phyloP scores from a whole-genome alignment of 768 basidiomycete species.

The Kwoniella bestiolae region DNA sequence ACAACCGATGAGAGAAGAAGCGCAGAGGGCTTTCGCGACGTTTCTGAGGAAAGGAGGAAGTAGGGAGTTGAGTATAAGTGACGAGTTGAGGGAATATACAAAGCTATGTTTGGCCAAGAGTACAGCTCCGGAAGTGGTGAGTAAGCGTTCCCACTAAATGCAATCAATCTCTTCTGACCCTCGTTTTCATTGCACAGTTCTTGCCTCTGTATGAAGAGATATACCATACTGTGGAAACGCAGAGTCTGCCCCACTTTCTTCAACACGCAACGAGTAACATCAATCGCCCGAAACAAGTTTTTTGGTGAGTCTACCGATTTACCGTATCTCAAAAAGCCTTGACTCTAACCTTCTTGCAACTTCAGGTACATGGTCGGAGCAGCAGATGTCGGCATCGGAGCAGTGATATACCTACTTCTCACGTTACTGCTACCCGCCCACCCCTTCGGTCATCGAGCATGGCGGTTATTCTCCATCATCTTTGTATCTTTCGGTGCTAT shows the following conservation, averaged over 20 bases:
- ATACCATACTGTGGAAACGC: slow-evolving; percentile 45
- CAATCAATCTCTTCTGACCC: background rate
- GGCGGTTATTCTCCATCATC: slow-evolving; percentile 39
- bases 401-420: slow-evolving; percentile 39
- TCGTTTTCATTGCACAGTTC: slow-evolving; percentile 32
- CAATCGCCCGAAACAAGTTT: slow-evolving; percentile 49
- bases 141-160: slow-evolving; percentile 11
- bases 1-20: slow-evolving; percentile 51
- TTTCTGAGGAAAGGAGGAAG: slow-evolving; percentile 43
- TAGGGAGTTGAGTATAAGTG: slow-evolving; percentile 46
- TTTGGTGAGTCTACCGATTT: slow-evolving; percentile 38
- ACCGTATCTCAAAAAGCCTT: background rate
- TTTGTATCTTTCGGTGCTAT: slow-evolving; percentile 47
- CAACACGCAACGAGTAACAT: slow-evolving; percentile 42
- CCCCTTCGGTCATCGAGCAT: slow-evolving; percentile 38
- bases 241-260: slow-evolving; percentile 48
- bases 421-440: slow-evolving; percentile 34
- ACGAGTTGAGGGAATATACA: slow-evolving; percentile 45
- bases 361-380: slow-evolving; percentile 51
- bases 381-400: slow-evolving; percentile 36
- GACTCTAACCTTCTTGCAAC: background rate
- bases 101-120: slow-evolving; percentile 36
- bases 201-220: slow-evolving; percentile 50
- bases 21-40: slow-evolving; percentile 46
- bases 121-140: slow-evolving; percentile 50